Evolutionary conservation across 2,329 filamentous ascomycete genomes (phyloP).

Genomic region (Podosphaera xanthii): DNA sequence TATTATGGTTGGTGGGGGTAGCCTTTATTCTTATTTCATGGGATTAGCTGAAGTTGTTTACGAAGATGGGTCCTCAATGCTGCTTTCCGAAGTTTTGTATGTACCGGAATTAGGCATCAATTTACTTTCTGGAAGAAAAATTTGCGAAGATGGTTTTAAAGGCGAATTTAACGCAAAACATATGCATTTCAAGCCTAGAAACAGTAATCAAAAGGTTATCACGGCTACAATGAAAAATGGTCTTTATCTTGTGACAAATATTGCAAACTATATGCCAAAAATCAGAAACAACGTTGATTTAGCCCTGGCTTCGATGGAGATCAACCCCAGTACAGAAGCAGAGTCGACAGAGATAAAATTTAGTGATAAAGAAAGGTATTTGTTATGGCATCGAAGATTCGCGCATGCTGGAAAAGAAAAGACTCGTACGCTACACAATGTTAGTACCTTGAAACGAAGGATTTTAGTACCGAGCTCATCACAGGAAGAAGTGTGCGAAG

Average conservation of each 20-base stretch:
- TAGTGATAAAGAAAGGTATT: neutral
- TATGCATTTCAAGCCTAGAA: neutral
- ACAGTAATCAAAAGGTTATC: neutral
- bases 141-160: neutral
- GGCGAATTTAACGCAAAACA: neutral
- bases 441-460: neutral
- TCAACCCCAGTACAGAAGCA: neutral
- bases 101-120: neutral
- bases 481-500: neutral
- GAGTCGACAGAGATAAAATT: neutral
- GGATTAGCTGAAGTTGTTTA: neutral
- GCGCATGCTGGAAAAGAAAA: neutral
- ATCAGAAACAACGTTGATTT: neutral
- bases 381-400: neutral
- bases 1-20: neutral
- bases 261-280: neutral
- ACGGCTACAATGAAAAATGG: neutral
- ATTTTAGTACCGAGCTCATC: neutral
- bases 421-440: neutral
- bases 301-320: neutral
- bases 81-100: neutral
- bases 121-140: neutral
- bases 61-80: neutral
- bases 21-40: neutral
- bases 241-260: neutral